phyloP scores from a whole-genome alignment of 139 green algal species.

The Chlamydomonas sphaeroides region DNA sequence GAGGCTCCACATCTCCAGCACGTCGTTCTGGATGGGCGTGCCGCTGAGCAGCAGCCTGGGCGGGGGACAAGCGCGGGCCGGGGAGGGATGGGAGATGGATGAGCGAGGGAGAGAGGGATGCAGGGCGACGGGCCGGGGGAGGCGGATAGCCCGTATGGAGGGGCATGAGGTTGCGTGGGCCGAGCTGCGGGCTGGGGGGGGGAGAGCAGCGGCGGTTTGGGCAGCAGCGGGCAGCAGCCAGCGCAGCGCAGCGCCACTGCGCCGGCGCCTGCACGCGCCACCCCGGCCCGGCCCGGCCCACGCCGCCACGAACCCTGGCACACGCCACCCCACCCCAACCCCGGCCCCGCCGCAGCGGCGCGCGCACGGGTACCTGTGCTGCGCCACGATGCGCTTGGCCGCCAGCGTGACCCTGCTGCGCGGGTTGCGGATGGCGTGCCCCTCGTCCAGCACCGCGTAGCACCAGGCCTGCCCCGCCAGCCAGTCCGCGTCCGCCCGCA shows the following conservation, averaged over 20 bases:
- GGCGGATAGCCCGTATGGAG: no score
- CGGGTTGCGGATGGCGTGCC: constrained; percentile 94
- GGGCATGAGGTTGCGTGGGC: no score
- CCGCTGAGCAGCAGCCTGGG: constrained; percentile 89
- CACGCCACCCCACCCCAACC: no score
- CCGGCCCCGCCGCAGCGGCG: neutral
- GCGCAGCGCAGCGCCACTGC: no score
- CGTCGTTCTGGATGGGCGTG: constrained; percentile 96
- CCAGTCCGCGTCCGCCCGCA: constrained; percentile 87
- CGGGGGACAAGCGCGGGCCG: no score
- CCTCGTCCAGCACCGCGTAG: constrained; percentile 97
- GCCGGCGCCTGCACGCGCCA: no score
- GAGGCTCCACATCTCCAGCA: constrained; percentile 95
- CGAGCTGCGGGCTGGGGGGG: no score
- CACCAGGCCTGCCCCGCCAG: constrained; percentile 70
- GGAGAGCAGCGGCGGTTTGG: no score
- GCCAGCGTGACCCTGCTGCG: constrained; percentile 78
- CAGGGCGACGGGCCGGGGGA: no score
- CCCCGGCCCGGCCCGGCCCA: neutral
- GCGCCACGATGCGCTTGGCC: constrained; percentile 51
- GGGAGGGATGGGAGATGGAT: no score
- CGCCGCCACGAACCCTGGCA: neutral
- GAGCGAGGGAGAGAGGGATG: no score
- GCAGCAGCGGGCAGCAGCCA: no score
- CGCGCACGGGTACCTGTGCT: constrained; percentile 37